Evolutionary conservation across 2,329 filamentous ascomycete genomes (phyloP), one percentile per base, ranked within the genome.

Genomic region (Cadophora malorum): DNA sequence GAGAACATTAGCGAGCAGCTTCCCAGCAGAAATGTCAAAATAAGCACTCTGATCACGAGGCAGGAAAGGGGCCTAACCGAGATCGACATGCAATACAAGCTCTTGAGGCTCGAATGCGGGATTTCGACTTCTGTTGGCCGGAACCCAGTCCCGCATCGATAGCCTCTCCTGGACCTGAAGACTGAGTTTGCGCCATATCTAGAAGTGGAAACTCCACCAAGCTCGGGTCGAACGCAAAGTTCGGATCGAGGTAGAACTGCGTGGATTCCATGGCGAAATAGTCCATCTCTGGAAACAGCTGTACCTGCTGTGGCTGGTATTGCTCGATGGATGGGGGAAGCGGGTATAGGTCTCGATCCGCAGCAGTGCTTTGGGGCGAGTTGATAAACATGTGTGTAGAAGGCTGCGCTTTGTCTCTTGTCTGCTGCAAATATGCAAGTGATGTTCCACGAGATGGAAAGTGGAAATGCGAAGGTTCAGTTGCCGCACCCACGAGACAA

Each of bases 1-100:
- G 10, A 47, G 45, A 61, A 8, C 31, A 10, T 47, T 21, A 28
- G 28, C 7, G 19, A 10, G 21, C n/a, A 12, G 1, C 14, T n/a
- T n/a, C 14, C 10, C 23, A 14, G n/a, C 14, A 49, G 6, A 12
- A 49, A 47, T 19, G 19, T 38, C 10, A 61, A 49, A 61, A 47
- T 7, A 38, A 61, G 41, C 14, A 25, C 16, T 61, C 14, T n/a
- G 7, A 23, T 49, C 58, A 61, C 41, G 38, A 49, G 38, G 49
- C n/a, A 3, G 14, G 14, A 21, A 47, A 10, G 16, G 23, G 38
- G 4, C 31, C 58, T 49, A 47, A 61, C 58, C 58, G 58, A 33
- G 78, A 82, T 23, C 84, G 80, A 67, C 85, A 86, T 33, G 81
- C 81, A 10, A 85, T 80, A 73, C 84, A 87, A 16, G 85, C 85